These are phyloP conservation scores for Coemansia sp. DNA, from an alignment of 192 early-diverging fungal genomes.

Conservation along the genomic window DNA sequence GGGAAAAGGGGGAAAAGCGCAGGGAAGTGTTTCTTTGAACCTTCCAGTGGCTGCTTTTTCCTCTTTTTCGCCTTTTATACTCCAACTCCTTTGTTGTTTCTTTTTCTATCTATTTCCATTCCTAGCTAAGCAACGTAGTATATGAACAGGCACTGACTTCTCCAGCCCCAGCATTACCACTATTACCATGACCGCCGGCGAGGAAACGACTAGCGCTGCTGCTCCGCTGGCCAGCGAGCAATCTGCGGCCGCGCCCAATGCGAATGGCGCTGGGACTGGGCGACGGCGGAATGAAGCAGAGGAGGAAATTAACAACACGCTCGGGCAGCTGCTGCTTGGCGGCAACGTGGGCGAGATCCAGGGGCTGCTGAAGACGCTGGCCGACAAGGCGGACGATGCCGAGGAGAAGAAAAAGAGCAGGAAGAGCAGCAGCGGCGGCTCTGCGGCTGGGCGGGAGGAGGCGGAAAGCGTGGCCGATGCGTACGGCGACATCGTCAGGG, in stretches of 20 bases:
- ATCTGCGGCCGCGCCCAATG: background rate
- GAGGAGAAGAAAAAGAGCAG: slow-evolving; percentile 6
- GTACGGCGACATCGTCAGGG: slow-evolving; percentile 26
- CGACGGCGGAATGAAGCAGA: no score
- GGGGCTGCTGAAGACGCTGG: slow-evolving; percentile 21
- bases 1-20: background rate
- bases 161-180: no score
- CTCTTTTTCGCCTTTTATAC: background rate
- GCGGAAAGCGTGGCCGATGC: slow-evolving; percentile 20
- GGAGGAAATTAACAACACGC: background rate
- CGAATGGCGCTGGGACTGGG: no score
- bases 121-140: background rate
- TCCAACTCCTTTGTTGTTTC: background rate
- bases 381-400: slow-evolving; percentile 19
- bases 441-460: background rate
- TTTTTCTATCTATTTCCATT: background rate
- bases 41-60: background rate
- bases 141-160: background rate
- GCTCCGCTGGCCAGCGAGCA: background rate
- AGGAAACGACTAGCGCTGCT: background rate
- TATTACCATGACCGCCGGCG: no score
- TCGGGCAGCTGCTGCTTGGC: slow-evolving; percentile 15
- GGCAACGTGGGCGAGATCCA: slow-evolving; percentile 12
- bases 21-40: background rate
- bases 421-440: background rate